phyloP scores from a whole-genome alignment of 805 yeast species.

The Saccharomyces mikatae region DNA sequence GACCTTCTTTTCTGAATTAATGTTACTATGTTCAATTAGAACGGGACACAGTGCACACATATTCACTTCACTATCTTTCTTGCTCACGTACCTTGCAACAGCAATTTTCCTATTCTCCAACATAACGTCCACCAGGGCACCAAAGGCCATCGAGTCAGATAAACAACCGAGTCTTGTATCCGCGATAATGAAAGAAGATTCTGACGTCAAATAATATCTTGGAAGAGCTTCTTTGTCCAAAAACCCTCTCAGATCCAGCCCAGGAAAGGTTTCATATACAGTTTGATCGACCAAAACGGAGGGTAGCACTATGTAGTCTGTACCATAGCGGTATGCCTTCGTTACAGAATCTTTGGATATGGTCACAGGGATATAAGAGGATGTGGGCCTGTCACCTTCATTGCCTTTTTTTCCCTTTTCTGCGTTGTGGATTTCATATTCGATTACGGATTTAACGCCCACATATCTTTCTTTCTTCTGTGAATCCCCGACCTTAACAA shows the following conservation, averaged over 20 bases:
- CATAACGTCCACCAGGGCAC: constrained; percentile 47
- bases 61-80: constrained; percentile 39
- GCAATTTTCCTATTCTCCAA: constrained; percentile 41
- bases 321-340: constrained; percentile 64
- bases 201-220: constrained; percentile 51
- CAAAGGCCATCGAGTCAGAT: constrained; percentile 37
- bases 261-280: constrained; percentile 37
- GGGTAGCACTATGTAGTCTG: constrained; percentile 46
- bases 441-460: constrained; percentile 18
- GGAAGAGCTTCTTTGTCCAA: constrained; percentile 41
- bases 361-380: constrained; percentile 26
- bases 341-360: constrained; percentile 34
- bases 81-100: constrained; percentile 56
- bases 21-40: constrained; percentile 9
- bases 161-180: constrained; percentile 25
- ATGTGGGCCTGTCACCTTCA: constrained; percentile 16
- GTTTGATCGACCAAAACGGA: constrained; percentile 37
- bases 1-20: constrained; percentile 12
- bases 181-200: constrained; percentile 47
- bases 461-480: constrained; percentile 5
- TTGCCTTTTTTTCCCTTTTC: constrained; percentile 14
- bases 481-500: constrained; percentile 9
- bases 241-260: constrained; percentile 61
- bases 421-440: constrained; percentile 16
- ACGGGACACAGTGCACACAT: constrained; percentile 52